phyloP scores from a whole-genome alignment of 805 yeast species.

The Yarrowia divulgata region DNA sequence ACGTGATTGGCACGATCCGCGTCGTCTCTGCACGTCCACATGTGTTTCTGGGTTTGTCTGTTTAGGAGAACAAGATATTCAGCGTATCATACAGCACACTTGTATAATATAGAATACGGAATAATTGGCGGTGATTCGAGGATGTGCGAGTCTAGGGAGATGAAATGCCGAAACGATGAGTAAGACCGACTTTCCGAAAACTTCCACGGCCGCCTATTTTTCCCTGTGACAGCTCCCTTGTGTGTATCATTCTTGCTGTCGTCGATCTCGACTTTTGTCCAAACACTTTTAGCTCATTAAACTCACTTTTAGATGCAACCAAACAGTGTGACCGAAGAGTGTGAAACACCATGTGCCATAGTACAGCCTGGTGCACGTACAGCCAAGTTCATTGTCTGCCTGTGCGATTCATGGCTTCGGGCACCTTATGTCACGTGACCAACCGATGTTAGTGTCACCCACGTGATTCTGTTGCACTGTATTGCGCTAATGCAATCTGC shows the following conservation, averaged over 20 bases:
- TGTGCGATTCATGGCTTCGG: too few relatives aligned
- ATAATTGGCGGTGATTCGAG: too few relatives aligned
- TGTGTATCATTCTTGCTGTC: slow-evolving; percentile 22
- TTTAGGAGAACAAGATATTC: slow-evolving; percentile 1
- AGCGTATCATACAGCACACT: too few relatives aligned
- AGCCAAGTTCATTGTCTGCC: background rate
- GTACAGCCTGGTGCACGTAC: background rate
- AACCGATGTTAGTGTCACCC: background rate
- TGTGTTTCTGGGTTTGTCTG: slow-evolving; percentile 17
- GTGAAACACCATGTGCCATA: background rate
- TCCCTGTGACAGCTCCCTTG: background rate
- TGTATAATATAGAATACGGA: too few relatives aligned
- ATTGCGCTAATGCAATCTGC: background rate
- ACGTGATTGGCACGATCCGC: slow-evolving; percentile 33
- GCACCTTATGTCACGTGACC: background rate
- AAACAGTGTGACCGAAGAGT: background rate
- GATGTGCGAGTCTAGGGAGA: too few relatives aligned
- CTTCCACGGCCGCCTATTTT: background rate
- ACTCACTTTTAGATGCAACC: slow-evolving; percentile 16
- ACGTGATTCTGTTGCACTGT: background rate
- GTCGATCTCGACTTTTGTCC: slow-evolving; percentile 20
- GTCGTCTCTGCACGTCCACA: slow-evolving; percentile 28
- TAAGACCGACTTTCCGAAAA: too few relatives aligned
- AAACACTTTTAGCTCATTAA: slow-evolving; percentile 6
- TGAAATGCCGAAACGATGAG: too few relatives aligned